Evolutionary conservation across 495 filamentous ascomycete species (phyloP).

Genomic region (Glonium stellatum): DNA sequence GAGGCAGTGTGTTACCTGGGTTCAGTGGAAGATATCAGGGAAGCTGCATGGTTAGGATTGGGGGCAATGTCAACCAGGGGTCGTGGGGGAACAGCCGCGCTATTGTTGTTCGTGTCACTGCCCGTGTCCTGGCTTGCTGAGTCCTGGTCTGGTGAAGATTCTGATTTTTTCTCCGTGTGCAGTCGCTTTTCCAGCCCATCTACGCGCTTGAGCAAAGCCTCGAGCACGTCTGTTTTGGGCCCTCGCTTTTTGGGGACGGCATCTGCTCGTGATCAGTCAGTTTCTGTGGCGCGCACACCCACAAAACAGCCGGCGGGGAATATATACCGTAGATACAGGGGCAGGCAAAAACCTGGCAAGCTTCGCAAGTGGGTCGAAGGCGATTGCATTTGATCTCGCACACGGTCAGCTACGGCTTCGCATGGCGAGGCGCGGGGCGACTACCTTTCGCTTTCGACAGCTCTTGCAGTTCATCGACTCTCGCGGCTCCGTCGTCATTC

Average conservation of each 20-base stretch:
- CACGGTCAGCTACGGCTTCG: conserved; percentile 15
- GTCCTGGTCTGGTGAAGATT: conserved; percentile 18
- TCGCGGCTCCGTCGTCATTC: conserved; percentile 65
- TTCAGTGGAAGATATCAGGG: conserved; percentile 27
- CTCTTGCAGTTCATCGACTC: conserved; percentile 94
- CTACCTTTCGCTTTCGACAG: conserved; percentile 79
- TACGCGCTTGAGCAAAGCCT: conserved; percentile 74
- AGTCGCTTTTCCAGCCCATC: conserved; percentile 75
- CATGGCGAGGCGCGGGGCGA: background rate
- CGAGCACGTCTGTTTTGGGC: conserved; percentile 81
- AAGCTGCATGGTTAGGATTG: conserved; percentile 10
- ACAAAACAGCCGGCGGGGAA: background rate
- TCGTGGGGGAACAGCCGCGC: conserved; percentile 6
- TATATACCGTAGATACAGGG: conserved; percentile 78
- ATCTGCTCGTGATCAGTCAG: conserved; percentile 45
- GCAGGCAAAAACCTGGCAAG: conserved; percentile 81
- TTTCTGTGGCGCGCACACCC: background rate
- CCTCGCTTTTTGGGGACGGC: conserved; percentile 83
- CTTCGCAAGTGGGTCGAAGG: conserved; percentile 73
- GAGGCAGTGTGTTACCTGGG: conserved; percentile 14
- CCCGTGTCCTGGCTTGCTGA: conserved; percentile 12
- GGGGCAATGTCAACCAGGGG: conserved; percentile 24
- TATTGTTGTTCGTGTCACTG: conserved; percentile 13
- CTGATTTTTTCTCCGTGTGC: conserved; percentile 40
- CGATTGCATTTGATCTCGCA: conserved; percentile 83